Evolutionary conservation across 495 filamentous ascomycete species (phyloP).

Genomic region (Neurospora sp.): DNA sequence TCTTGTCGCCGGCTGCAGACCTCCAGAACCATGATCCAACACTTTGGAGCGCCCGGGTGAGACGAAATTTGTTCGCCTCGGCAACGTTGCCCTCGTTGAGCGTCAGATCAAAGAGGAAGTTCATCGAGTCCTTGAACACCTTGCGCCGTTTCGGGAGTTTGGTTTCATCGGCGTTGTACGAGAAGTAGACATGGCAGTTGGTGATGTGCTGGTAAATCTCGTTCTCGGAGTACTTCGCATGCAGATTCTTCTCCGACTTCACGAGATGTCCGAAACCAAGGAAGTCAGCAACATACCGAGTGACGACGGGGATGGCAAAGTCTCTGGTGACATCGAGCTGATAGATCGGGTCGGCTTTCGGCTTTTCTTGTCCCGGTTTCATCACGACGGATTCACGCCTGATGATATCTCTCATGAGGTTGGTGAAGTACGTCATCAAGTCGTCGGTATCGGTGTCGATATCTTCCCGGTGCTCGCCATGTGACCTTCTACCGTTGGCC

Average conservation of each 20-base stretch:
- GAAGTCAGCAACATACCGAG: constrained; percentile 11
- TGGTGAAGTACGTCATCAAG: constrained; percentile 3
- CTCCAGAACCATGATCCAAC: neutral
- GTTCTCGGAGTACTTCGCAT: constrained; percentile 8
- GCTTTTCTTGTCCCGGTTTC: neutral
- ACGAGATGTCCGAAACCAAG: constrained; percentile 8
- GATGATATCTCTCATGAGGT: constrained; percentile 4
- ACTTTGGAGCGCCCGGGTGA: neutral
- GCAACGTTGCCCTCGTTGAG: constrained; percentile 2
- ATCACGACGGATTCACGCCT: constrained; percentile 6
- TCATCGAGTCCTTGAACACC: constrained; percentile 6
- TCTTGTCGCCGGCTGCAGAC: neutral
- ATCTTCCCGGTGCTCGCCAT: neutral
- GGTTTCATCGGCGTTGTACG: constrained; percentile 13
- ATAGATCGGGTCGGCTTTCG: neutral
- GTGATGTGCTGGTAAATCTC: constrained; percentile 15
- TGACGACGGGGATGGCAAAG: constrained; percentile 12
- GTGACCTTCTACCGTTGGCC: neutral
- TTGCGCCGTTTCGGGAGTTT: constrained; percentile 8
- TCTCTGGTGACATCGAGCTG: constrained; percentile 12
- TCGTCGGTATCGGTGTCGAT: neutral
- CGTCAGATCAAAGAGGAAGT: constrained; percentile 3
- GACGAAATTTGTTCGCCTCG: neutral
- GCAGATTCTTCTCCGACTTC: neutral
- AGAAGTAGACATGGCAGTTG: constrained; percentile 11